phyloP scores from a whole-genome alignment of 2,329 filamentous ascomycete genomes.

The Penicillium rolfsii region DNA sequence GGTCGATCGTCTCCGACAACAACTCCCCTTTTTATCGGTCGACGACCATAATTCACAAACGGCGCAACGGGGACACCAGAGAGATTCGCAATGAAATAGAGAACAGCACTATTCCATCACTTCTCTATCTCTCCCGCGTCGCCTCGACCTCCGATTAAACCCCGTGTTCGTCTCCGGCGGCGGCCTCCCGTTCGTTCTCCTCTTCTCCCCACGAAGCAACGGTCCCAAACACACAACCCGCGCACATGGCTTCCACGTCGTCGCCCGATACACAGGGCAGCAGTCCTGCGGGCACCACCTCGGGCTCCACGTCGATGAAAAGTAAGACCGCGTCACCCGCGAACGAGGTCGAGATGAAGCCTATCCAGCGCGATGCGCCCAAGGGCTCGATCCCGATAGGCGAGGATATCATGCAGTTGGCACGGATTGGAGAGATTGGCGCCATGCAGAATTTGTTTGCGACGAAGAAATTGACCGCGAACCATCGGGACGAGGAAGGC shows the following conservation, averaged over 20 bases:
- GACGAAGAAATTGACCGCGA: conserved; percentile 76
- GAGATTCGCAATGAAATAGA: conserved; percentile 23
- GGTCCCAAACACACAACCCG: background rate
- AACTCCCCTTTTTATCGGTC: conserved; percentile 3
- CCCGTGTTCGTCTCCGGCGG: conserved; percentile 3
- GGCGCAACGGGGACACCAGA: background rate
- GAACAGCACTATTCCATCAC: background rate
- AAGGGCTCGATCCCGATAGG: conserved; percentile 52
- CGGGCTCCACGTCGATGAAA: conserved; percentile 32
- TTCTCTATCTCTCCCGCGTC: conserved; percentile 9
- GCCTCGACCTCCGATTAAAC: background rate
- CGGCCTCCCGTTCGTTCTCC: background rate
- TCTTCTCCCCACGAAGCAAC: background rate
- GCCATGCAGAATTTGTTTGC: conserved; percentile 91
- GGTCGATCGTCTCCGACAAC: conserved; percentile 6
- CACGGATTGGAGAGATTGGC: conserved; percentile 80
- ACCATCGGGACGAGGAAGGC: conserved; percentile 84
- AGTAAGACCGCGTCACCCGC: conserved; percentile 40
- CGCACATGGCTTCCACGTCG: conserved; percentile 34
- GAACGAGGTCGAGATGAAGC: conserved; percentile 47
- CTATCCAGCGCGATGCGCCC: conserved; percentile 38
- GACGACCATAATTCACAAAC: background rate
- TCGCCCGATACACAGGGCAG: conserved; percentile 31
- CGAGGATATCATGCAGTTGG: conserved; percentile 94
- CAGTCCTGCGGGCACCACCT: conserved; percentile 29